phyloP scores from a whole-genome alignment of 257 asterid genomes.

The Solanum sitiens region DNA sequence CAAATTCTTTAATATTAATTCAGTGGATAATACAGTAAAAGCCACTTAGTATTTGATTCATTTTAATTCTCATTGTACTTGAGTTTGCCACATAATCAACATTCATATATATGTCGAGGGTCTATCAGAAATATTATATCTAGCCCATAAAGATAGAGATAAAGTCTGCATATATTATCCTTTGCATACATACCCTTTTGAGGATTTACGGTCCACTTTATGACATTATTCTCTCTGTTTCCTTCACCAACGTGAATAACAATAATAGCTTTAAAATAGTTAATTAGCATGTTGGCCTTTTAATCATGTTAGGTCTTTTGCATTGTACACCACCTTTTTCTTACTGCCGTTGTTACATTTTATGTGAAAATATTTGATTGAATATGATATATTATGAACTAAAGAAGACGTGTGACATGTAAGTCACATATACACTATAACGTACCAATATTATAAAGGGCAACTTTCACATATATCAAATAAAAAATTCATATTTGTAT shows the following conservation, averaged over 20 bases:
- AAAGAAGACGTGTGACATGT: neutral
- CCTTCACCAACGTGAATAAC: too few relatives aligned
- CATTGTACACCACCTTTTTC: neutral
- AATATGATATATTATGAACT: neutral
- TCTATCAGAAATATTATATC: neutral
- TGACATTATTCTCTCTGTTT: too few relatives aligned
- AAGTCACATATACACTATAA: neutral
- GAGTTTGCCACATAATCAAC: neutral
- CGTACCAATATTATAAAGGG: neutral
- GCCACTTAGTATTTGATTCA: neutral
- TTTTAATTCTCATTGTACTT: neutral
- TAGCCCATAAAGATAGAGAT: neutral
- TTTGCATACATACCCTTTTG: neutral
- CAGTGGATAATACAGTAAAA: neutral
- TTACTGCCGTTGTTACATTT: neutral
- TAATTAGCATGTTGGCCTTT: neutral
- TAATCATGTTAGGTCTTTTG: neutral
- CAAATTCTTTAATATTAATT: neutral
- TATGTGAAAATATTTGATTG: neutral
- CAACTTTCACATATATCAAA: too few relatives aligned
- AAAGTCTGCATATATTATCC: accelerated
- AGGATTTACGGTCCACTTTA: neutral
- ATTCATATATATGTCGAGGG: neutral
- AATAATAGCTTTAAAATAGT: too few relatives aligned
- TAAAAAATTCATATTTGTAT: too few relatives aligned